Evolutionary conservation across 306 rosid species (phyloP).

Genomic region (Rubus parviflorus): DNA sequence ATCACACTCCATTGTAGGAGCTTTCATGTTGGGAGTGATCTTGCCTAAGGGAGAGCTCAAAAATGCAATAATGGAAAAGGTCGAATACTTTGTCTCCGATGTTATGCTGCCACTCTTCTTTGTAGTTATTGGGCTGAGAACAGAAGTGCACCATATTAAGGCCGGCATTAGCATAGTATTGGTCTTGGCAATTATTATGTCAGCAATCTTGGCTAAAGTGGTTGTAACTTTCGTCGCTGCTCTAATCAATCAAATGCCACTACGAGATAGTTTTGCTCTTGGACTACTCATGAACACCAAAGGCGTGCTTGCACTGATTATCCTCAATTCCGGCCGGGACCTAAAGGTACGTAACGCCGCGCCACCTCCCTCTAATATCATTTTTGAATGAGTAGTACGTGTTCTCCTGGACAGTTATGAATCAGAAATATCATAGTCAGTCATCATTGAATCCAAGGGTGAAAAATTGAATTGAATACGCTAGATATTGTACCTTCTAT

Average conservation of each 20-base stretch:
- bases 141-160: background rate
- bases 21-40: slow-evolving; percentile 30
- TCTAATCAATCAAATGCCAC: slow-evolving; percentile 14
- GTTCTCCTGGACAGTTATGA: no score
- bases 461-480: no score
- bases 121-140: slow-evolving; percentile 21
- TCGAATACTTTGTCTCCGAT: slow-evolving; percentile 32
- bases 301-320: slow-evolving; percentile 24
- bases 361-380: no score
- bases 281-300: slow-evolving; percentile 40
- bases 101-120: slow-evolving; percentile 37
- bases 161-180: background rate
- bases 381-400: no score
- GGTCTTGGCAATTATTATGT: background rate
- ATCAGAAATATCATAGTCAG: no score
- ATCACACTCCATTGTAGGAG: slow-evolving; percentile 34
- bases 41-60: slow-evolving; percentile 42
- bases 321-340: slow-evolving; percentile 23
- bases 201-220: slow-evolving; percentile 19
- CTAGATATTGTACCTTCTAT: no score
- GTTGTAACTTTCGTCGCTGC: slow-evolving; percentile 20
- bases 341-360: slow-evolving; percentile 10
- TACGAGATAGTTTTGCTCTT: slow-evolving; percentile 25
- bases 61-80: slow-evolving; percentile 26
- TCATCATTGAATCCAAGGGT: no score